A percentile compares a stretch with the other conserved stretches of the same genome.
phyloP scores from a whole-genome alignment of 2,329 filamentous ascomycete genomes.

The Colletotrichum coccodes region DNA sequence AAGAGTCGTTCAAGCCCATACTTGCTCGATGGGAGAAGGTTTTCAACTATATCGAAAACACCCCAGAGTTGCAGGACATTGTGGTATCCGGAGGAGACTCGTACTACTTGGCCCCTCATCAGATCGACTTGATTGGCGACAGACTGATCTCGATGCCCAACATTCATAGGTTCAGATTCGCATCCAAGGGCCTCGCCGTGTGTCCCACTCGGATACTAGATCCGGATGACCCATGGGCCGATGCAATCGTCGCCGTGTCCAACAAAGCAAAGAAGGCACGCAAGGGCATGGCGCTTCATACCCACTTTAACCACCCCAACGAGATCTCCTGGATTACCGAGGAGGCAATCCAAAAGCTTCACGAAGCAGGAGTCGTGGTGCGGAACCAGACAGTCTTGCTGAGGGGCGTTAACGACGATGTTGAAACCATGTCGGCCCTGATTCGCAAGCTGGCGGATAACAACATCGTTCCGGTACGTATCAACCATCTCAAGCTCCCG shows the following conservation, averaged over 20 bases:
- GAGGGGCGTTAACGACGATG: slow-evolving; percentile 66
- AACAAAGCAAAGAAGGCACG: slow-evolving; percentile 60
- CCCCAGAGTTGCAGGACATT: slow-evolving; percentile 62
- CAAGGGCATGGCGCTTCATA: slow-evolving; percentile 71
- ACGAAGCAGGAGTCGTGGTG: slow-evolving; percentile 62
- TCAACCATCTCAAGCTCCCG: background rate
- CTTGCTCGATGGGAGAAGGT: slow-evolving; percentile 61
- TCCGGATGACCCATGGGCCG: slow-evolving; percentile 61
- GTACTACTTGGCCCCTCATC: slow-evolving; percentile 64
- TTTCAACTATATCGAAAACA: slow-evolving; percentile 66
- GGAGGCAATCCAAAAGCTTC: slow-evolving; percentile 59
- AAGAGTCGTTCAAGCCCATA: slow-evolving; percentile 51
- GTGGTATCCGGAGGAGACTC: slow-evolving; percentile 72
- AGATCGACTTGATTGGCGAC: slow-evolving; percentile 64
- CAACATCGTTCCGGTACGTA: slow-evolving; percentile 65
- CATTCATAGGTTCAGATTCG: slow-evolving; percentile 68
- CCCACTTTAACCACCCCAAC: slow-evolving; percentile 72
- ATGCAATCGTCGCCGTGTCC: slow-evolving; percentile 61
- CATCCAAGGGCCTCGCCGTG: slow-evolving; percentile 70
- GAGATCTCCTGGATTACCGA: slow-evolving; percentile 71
- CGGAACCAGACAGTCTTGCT: slow-evolving; percentile 69
- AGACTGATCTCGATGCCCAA: slow-evolving; percentile 66
- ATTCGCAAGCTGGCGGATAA: slow-evolving; percentile 65
- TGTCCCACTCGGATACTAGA: slow-evolving; percentile 66
- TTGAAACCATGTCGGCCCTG: slow-evolving; percentile 61